Base-by-base conservation (phyloP, 169 alveolate genomes). In the Plasmodium falciparum region DNA sequence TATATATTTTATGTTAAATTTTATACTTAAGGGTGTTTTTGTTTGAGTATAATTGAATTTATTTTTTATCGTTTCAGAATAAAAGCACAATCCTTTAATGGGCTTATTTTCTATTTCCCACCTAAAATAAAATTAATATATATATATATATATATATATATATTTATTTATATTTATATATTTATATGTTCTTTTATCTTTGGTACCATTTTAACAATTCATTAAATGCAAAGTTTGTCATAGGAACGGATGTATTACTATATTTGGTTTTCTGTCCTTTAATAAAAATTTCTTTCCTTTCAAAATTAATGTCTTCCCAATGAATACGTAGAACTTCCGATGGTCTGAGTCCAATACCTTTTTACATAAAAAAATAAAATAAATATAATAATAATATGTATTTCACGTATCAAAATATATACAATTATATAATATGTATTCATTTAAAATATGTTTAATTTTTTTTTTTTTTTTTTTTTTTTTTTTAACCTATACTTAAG, bases 271-370 rank as follows among this genome's bases (percentile, higher is more conserved):
- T 93, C 15, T 92, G 83, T 43, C 95, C 95, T 74, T 93, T 80
- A 58, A 93, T 73, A 20, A 74, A 67, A 47, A 90, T 75, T 65
- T 83, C 92, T 45, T 65, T 76, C n/a, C 54, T 75, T 43, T 75
- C 88, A 88, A 91, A 85, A 67, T 93, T 88, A 15, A 93, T 62
- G 72, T 93, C 95, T 62, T 90, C 93, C 95, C 95, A 93, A 8
- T 67, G 67, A 73, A 93, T 58, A 7, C 93, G 75, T 66, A 93
- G 52, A 22, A 93, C 76, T 74, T 93, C 95, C 33, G 93, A 74
- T 13, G 95, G 95, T 13, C 95, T 89, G 26, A 93, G 88, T 17
- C 95, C 95, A 17, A 92, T 76, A n/a, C 95, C 95, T 76, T 49
- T 26, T 15, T 76, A 24, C 5, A 33, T 65, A 50, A 49, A 1